Evolutionary conservation across 352 stramenopile genomes (phyloP), one percentile per base, ranked within the genome.

Genomic region (Pythium brachiatum): DNA sequence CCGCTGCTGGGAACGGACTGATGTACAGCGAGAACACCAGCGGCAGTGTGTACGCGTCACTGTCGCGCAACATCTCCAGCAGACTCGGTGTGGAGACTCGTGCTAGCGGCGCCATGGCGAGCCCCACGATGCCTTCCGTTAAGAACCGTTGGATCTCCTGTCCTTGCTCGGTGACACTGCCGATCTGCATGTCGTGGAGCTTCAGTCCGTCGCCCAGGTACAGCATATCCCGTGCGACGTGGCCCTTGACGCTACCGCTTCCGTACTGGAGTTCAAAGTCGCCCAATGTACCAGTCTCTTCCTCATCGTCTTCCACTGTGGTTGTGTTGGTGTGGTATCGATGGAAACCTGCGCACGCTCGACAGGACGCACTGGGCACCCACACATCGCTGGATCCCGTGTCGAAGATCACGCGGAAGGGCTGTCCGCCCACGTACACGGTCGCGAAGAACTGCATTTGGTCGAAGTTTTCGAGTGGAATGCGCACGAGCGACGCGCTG

Each of bases 401-500:
- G 61, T 83, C 74, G 39, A 83, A 80, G 52, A 83, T 75, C 13
- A 83, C 72, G 43, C 60, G 57, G 62, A 83, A 78, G 9, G 57
- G 41, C 55, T 78, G 72, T 6, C 54, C 58, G 18, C 74, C 74
- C 11, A 83, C 56, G 43, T 58, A 34, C 34, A 83, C 51, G 8
- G 57, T 70, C 16, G 66, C 72, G 57, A 70, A 75, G 54, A 81
- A 78, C 55, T 83, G 72, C 56, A 78, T 71, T 38, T 78, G 70
- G 53, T 77, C 68, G 47, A 65, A 72, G 57, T 79, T 80, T 36
- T 74, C 66, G 5, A 82, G 60, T 20, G 63, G 48, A 38, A 78
- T 70, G 16, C 70, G 70, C 31, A 76, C 31, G 25, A 51, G 47
- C 55, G 41, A 11, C 8, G 18, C n/a, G 27, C 48, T 1, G 23